phyloP scores from a whole-genome alignment of 208 protist species.

The Acanthamoeba castellanii region DNA sequence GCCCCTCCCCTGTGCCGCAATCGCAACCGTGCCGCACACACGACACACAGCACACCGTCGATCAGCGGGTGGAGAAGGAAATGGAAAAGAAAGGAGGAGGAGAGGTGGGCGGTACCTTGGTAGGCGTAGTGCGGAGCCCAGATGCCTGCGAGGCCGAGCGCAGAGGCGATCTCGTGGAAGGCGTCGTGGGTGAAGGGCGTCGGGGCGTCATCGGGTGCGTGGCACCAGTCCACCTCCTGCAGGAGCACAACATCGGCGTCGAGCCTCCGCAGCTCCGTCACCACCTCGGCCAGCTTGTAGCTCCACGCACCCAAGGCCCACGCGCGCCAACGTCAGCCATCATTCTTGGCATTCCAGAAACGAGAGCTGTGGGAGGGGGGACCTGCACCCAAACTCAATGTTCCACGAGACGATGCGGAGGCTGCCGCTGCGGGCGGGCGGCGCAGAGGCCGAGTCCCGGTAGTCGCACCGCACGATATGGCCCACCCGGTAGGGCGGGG shows the following conservation, averaged over 20 bases:
- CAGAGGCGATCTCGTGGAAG: background rate
- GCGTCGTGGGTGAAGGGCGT: background rate
- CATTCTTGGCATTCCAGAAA: background rate
- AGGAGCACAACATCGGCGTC: background rate
- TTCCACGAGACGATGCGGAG: constrained; percentile 32
- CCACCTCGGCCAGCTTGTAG: constrained; percentile 10
- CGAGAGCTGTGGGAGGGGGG: no score
- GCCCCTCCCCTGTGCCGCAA: background rate
- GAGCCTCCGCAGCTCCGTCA: background rate
- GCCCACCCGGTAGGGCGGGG: background rate
- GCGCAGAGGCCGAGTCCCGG: background rate
- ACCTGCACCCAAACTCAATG: constrained; percentile 29
- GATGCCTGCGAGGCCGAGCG: background rate
- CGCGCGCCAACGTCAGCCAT: background rate
- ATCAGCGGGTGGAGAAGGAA: no score
- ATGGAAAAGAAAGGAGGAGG: no score
- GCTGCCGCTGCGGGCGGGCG: background rate
- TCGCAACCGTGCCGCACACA: background rate
- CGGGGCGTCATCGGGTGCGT: background rate
- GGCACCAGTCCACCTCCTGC: constrained; percentile 7
- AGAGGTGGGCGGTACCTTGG: background rate
- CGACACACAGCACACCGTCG: no score
- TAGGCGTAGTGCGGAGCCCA: constrained; percentile 34
- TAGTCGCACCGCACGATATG: background rate
- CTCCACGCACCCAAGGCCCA: background rate